Percentiles rank a stretch among this genome's conserved stretches.
These are phyloP conservation scores for Penicillium paxilli DNA, from an alignment of 495 filamentous ascomycete genomes.

Conservation along the genomic window DNA sequence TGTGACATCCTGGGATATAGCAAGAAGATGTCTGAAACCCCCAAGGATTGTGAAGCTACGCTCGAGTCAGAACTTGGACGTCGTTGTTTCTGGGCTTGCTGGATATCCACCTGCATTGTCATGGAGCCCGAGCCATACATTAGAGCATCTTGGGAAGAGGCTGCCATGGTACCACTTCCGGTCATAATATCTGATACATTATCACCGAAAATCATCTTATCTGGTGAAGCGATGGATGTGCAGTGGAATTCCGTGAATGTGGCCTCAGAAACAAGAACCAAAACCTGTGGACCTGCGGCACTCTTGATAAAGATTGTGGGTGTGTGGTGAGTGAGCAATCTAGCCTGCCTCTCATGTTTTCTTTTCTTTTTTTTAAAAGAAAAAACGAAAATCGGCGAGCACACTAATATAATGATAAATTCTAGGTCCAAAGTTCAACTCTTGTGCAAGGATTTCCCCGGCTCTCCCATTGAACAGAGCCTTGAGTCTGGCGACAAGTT, in stretches of 20 bases:
- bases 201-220: neutral
- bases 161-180: slow-evolving; percentile 4
- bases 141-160: neutral
- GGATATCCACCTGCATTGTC: slow-evolving; percentile 3
- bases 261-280: neutral
- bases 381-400: neutral
- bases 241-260: neutral
- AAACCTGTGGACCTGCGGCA: neutral
- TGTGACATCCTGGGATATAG: slow-evolving; percentile 2
- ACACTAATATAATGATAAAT: neutral
- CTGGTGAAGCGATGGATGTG: neutral
- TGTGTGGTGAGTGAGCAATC: neutral
- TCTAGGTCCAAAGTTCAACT: slow-evolving; percentile 5
- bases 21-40: neutral
- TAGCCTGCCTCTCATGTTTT: too few species aligned
- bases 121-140: slow-evolving; percentile 6
- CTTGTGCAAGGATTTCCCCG: neutral
- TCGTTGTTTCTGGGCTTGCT: slow-evolving; percentile 8
- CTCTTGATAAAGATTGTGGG: neutral
- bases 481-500: neutral
- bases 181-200: neutral
- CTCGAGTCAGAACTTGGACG: neutral
- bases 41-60: neutral
- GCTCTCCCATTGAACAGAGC: neutral
- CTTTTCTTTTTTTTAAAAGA: too few species aligned